Evolutionary conservation across 2,329 filamentous ascomycete species (phyloP), one percentile per base, ranked within the genome.

Genomic region (Ceratocystis variospora): DNA sequence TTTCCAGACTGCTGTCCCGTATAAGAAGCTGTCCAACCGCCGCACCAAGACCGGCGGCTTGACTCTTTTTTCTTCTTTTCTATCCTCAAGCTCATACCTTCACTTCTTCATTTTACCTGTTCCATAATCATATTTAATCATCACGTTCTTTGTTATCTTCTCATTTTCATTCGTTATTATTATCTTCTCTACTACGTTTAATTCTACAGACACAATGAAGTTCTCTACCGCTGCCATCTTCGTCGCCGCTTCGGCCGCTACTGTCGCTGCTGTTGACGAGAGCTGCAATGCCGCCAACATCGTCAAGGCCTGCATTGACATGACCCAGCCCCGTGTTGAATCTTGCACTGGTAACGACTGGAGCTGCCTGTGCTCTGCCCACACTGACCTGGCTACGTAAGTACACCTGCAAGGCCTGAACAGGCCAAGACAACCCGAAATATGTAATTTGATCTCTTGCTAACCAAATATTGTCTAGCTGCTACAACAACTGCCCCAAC

Each of bases 401-500:
- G 78, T 75, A 41, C 37, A 41, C 15, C 0, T 15, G 10, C 10
- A 41, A 41, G 5, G 12, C 37, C 12, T 41, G 10, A 15, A 15
- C 37, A 5, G 37, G 10, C 37, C 37, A 1, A 10, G 1, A 41
- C 12, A 15, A 15, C 12, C 3, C 15, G 37, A 5, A 1, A 41
- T 15, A 8, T 41, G 1, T 15, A 2, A 10, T 41, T 10, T 1
- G 37, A 41, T 15, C 37, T 41, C 37, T 15, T 41, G 37, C 37
- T 41, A 41, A 41, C 10, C 37, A 12, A 7, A 8, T 5, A n/a
- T 44, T 5, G 1, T n/a, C 59, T 66, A 80, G 79, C 68, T 82
- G 80, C 79, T 82, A 77, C 75, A 80, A 80, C 76, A 82, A 82
- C 78, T 82, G 80, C 76, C 80, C 80, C 71, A 74, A 78, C 70